Evolutionary conservation across 2,329 filamentous ascomycete genomes (phyloP).

Genomic region (Venturia oleaginea): DNA sequence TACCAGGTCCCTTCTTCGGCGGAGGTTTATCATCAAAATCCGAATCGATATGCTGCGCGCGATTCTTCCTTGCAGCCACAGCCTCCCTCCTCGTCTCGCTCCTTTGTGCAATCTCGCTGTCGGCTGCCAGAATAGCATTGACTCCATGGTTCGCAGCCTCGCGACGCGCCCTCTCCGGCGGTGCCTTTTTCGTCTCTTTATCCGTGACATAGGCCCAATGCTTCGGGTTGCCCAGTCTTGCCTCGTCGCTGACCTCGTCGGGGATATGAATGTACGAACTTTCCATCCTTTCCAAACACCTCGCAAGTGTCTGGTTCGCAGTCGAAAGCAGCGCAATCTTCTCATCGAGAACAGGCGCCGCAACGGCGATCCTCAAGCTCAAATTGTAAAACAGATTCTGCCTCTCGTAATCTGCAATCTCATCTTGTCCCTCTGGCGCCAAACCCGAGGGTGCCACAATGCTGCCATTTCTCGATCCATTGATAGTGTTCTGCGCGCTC

Average conservation of each 20-base stretch:
- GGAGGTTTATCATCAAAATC: slow-evolving; percentile 63
- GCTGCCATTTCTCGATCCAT: slow-evolving; percentile 30
- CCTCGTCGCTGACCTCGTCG: slow-evolving; percentile 85
- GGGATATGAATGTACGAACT: slow-evolving; percentile 81
- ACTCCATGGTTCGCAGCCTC: slow-evolving; percentile 59
- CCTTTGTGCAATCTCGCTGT: slow-evolving; percentile 67
- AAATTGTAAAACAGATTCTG: slow-evolving; percentile 71
- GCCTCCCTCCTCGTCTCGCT: slow-evolving; percentile 81
- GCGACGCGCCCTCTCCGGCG: slow-evolving; percentile 63
- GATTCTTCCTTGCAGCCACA: slow-evolving; percentile 64
- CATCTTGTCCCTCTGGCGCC: not conserved
- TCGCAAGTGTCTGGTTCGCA: slow-evolving; percentile 79
- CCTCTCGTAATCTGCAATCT: slow-evolving; percentile 36
- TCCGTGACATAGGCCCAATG: slow-evolving; percentile 90
- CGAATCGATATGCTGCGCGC: slow-evolving; percentile 59
- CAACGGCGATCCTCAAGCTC: slow-evolving; percentile 67
- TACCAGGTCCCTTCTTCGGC: slow-evolving; percentile 55
- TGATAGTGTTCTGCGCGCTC: slow-evolving; percentile 31
- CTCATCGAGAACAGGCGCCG: slow-evolving; percentile 87
- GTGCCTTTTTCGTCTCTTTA: slow-evolving; percentile 54
- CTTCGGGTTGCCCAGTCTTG: slow-evolving; percentile 78
- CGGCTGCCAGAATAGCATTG: slow-evolving; percentile 40
- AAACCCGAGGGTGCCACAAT: slow-evolving; percentile 15
- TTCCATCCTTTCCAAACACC: slow-evolving; percentile 76
- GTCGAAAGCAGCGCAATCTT: slow-evolving; percentile 96